Base-by-base conservation (phyloP, 2,329 filamentous ascomycete genomes). In the Pyrenochaeta sp. region DNA sequence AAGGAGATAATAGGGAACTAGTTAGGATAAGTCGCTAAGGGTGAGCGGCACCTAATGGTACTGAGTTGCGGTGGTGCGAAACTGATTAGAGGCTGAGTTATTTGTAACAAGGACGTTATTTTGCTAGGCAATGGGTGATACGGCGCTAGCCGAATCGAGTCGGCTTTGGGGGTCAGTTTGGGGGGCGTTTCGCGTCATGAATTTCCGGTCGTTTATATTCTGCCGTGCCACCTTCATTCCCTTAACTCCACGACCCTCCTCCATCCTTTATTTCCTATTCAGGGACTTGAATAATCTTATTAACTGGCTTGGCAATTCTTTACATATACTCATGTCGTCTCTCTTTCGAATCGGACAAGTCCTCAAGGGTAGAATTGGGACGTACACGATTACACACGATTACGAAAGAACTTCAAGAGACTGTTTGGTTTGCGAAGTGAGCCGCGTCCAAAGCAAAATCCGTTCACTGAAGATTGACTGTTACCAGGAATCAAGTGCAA, bases 361-460 rank as follows among this genome's bases (percentile, higher is more conserved):
- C 11, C 37, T 59, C 3, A 58, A 52, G 17, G 53, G 53, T 2
- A 27, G 39, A 26, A 15, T 20, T 10, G 28, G 53, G 14, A 49
- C 11, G 11, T 57, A 57, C 36, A 54, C 49, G 9, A 47, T 59
- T 17, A 47, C 41, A 57, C 36, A 54, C 49, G 9, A 47, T 59
- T 17, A 47, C 41, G 13, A 59, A 51, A 47, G 24, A 53, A 28
- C 8, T 61, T 7, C 53, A 57, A 43, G 36, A 53, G 11, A 49
- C 44, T 21, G 47, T 54, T 15, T 60, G 58, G 48, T 51, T 61
- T 35, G 55, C 58, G 18, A 55, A 52, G 51, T 58, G 31, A 48
- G 44, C 26, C 10, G 32, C 44, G 10, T 35, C 15, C 21, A 22
- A 5, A 5, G 24, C 4, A 13, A 7, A 27, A 17, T 39, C 6